Conservation (phyloP, 257 asterid genomes). For the Thymus quinquecostatus region DNA sequence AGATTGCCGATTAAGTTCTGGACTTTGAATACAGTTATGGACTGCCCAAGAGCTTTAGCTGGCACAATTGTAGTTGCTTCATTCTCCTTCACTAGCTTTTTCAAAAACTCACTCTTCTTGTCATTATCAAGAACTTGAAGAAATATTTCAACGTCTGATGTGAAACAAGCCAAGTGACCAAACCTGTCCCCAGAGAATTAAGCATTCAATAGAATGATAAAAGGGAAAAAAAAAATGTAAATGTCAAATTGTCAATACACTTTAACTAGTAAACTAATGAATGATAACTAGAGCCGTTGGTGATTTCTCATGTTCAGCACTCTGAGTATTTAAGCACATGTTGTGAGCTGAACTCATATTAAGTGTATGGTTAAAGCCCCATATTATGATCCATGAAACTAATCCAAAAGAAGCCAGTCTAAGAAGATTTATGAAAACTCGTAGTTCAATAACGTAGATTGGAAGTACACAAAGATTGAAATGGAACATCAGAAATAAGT, state of each 20-base stretch:
- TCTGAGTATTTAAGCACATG: conserved; percentile 12
- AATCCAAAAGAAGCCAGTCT: background rate
- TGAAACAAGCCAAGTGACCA: conserved; percentile 91
- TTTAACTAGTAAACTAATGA: conserved; percentile 6
- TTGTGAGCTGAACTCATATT: conserved; percentile 14
- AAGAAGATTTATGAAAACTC: background rate
- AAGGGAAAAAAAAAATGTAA: too few relatives aligned
- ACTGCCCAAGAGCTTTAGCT: conserved; percentile 74
- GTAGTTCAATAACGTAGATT: conserved; percentile 11
- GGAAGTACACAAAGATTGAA: conserved; percentile 3
- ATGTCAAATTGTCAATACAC: too few relatives aligned
- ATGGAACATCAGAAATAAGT: conserved; percentile 31
- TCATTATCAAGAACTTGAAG: conserved; percentile 64
- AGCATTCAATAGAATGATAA: conserved; percentile 27
- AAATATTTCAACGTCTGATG: conserved; percentile 74
- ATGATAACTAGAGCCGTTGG: conserved; percentile 9
- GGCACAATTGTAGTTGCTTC: conserved; percentile 46
- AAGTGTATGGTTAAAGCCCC: conserved; percentile 7
- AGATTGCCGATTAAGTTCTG: conserved; percentile 60
- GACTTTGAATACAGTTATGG: conserved; percentile 72
- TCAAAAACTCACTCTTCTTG: conserved; percentile 55
- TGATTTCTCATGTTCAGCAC: conserved; percentile 13
- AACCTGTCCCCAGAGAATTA: conserved; percentile 58
- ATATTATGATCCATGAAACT: conserved; percentile 20
- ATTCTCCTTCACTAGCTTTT: conserved; percentile 53